These are phyloP conservation scores for Wickerhamiella vanderwaltii DNA, from an alignment of 805 yeast species.

Conservation along the genomic window DNA sequence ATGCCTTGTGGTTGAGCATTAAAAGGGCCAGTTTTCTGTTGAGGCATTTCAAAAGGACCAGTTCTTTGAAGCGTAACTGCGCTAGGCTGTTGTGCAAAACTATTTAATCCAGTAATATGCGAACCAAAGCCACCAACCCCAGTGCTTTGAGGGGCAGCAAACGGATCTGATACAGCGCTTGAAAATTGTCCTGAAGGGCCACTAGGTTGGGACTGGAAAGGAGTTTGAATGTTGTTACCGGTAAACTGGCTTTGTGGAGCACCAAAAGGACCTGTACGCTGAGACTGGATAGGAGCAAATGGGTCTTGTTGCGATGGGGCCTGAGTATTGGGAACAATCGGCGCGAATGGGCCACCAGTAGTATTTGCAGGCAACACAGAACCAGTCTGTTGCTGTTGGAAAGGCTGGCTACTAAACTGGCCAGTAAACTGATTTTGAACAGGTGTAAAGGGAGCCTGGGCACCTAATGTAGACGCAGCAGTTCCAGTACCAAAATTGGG, in stretches of 20 bases:
- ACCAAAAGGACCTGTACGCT: slow-evolving; percentile 14
- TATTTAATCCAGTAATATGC: no score
- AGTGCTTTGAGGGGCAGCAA: not conserved
- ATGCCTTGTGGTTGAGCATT: slow-evolving; percentile 24
- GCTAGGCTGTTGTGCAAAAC: not conserved
- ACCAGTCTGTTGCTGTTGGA: not conserved
- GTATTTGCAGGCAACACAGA: slow-evolving; percentile 9
- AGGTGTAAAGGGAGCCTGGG: slow-evolving; percentile 20
- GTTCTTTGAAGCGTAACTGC: not conserved
- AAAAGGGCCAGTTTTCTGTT: slow-evolving; percentile 10
- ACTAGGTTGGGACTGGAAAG: slow-evolving; percentile 1
- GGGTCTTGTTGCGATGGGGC: slow-evolving; percentile 27
- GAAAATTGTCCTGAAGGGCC: not conserved
- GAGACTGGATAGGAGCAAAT: slow-evolving; percentile 18
- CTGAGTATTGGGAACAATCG: slow-evolving; percentile 10
- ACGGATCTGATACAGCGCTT: no score
- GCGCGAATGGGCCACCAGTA: slow-evolving; percentile 13
- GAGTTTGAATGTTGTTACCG: no score
- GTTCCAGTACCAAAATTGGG: slow-evolving; percentile 28
- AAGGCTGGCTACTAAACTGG: slow-evolving; percentile 25
- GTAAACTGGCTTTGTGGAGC: slow-evolving; percentile 5
- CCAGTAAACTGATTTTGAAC: not conserved
- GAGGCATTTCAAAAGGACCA: not conserved
- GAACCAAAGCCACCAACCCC: not conserved
- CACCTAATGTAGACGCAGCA: slow-evolving; percentile 14